A percentile compares a stretch with the other conserved stretches of the same genome.
phyloP scores from a whole-genome alignment of 2,329 filamentous ascomycete species.

The Beauveria scarabaeidicola region DNA sequence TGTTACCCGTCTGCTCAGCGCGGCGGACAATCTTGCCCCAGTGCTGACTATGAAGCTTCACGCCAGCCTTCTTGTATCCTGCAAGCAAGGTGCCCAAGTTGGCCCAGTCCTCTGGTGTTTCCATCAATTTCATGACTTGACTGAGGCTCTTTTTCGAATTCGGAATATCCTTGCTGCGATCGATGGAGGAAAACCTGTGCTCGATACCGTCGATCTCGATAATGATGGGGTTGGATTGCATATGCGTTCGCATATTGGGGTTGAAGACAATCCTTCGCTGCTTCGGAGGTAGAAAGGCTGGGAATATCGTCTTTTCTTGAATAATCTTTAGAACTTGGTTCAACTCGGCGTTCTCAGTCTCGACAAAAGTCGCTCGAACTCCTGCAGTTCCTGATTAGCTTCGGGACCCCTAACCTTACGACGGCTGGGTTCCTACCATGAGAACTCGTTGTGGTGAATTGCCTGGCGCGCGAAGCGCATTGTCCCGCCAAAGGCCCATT shows the following conservation, averaged over 20 bases:
- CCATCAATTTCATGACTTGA: constrained; percentile 36
- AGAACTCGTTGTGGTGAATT: constrained; percentile 7
- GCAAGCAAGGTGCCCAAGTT: constrained; percentile 45
- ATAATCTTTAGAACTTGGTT: constrained; percentile 43
- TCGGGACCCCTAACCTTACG: neutral
- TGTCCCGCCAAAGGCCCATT: neutral
- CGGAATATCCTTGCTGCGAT: constrained; percentile 35
- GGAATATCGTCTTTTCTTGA: constrained; percentile 52
- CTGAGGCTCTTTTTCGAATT: constrained; percentile 31
- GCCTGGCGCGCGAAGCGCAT: neutral
- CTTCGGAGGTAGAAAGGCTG: constrained; percentile 44
- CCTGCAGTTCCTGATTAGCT: constrained; percentile 18
- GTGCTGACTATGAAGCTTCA: constrained; percentile 27
- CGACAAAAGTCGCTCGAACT: constrained; percentile 36
- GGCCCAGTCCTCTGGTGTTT: constrained; percentile 39
- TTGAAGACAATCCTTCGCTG: constrained; percentile 48
- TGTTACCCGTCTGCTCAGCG: constrained; percentile 31
- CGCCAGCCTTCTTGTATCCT: constrained; percentile 36
- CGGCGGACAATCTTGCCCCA: constrained; percentile 33
- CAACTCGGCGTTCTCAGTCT: constrained; percentile 45
- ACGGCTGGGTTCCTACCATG: neutral
- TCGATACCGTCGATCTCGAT: constrained; percentile 51
- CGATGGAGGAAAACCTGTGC: constrained; percentile 40
- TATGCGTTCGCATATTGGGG: constrained; percentile 34
- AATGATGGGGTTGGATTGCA: constrained; percentile 46